These are phyloP conservation scores for Sclerotinia glacialis DNA, from an alignment of 2,329 filamentous ascomycete species.

Conservation along the genomic window DNA sequence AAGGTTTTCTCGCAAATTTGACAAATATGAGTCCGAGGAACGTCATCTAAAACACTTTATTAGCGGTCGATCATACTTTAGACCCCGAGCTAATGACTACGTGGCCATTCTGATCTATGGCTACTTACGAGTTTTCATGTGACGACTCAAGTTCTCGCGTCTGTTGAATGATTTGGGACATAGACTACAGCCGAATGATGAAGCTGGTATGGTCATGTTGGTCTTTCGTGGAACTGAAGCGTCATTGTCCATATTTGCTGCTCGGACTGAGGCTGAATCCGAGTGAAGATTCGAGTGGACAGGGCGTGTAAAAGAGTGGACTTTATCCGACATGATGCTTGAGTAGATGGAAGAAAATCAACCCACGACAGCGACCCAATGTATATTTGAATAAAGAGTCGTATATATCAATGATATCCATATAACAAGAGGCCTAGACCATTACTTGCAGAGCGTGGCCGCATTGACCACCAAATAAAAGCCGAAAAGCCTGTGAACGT, in stretches of 20 bases:
- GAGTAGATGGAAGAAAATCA: neutral
- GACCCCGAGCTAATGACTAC: neutral
- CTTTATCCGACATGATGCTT: conserved; percentile 10
- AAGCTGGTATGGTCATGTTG: neutral
- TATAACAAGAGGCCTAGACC: neutral
- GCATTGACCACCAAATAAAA: neutral
- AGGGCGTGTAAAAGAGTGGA: conserved; percentile 4
- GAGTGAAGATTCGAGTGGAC: conserved; percentile 5
- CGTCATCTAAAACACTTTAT: conserved; percentile 24
- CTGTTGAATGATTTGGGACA: conserved; percentile 11
- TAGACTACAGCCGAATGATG: conserved; percentile 4
- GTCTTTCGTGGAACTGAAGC: neutral
- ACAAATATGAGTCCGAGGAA: conserved; percentile 29
- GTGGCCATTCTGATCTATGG: neutral
- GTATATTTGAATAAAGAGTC: conserved; percentile 13
- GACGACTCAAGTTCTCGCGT: conserved; percentile 13
- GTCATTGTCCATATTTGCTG: neutral
- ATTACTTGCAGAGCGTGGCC: neutral
- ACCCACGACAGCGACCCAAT: conserved; percentile 7
- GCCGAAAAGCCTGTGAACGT: conserved; percentile 3
- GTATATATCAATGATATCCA: neutral
- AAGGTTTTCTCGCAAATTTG: conserved; percentile 33
- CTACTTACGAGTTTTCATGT: conserved; percentile 18
- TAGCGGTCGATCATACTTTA: conserved; percentile 1
- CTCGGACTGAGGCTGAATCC: neutral